Percentiles rank a stretch among this genome's conserved stretches.
Evolutionary conservation across 306 rosid species (phyloP).

Genomic region (Parietaria judaica): DNA sequence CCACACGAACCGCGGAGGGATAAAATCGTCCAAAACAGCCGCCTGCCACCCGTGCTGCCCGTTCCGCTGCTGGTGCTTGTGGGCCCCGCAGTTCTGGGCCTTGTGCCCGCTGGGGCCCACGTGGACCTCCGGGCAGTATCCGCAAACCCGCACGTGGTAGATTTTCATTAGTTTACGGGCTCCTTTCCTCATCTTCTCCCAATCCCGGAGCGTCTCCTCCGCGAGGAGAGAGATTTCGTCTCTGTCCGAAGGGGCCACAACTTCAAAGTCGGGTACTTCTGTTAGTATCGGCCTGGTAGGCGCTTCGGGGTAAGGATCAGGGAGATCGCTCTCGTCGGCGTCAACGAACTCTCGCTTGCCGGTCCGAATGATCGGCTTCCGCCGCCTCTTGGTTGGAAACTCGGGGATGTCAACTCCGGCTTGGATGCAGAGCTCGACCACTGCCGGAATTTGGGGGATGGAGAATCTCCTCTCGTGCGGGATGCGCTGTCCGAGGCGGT

Average conservation of each 20-base stretch:
- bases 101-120: conserved; percentile 74
- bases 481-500: conserved; percentile 73
- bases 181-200: conserved; percentile 80
- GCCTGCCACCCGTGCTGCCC: conserved; percentile 99
- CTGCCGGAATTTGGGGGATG: conserved; percentile 77
- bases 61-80: conserved; percentile 90
- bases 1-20: conserved; percentile 93
- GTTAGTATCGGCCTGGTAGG: conserved; percentile 38
- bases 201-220: conserved; percentile 69
- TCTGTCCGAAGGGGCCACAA: conserved; percentile 35
- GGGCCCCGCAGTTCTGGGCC: conserved; percentile 92
- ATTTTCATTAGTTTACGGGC: conserved; percentile 64
- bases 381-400: conserved; percentile 73
- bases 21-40: conserved; percentile 74
- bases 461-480: conserved; percentile 66
- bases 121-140: conserved; percentile 92
- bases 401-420: conserved; percentile 79
- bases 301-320: conserved; percentile 40
- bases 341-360: conserved; percentile 69
- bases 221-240: conserved; percentile 47
- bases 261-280: conserved; percentile 58
- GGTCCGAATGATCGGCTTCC: conserved; percentile 76
- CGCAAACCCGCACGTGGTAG: conserved; percentile 83
- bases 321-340: conserved; percentile 92
- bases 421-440: conserved; percentile 89